Percentiles rank a stretch among this genome's conserved stretches.
phyloP scores from a whole-genome alignment of 305 asterid species.

The Fraxinus paxiana region DNA sequence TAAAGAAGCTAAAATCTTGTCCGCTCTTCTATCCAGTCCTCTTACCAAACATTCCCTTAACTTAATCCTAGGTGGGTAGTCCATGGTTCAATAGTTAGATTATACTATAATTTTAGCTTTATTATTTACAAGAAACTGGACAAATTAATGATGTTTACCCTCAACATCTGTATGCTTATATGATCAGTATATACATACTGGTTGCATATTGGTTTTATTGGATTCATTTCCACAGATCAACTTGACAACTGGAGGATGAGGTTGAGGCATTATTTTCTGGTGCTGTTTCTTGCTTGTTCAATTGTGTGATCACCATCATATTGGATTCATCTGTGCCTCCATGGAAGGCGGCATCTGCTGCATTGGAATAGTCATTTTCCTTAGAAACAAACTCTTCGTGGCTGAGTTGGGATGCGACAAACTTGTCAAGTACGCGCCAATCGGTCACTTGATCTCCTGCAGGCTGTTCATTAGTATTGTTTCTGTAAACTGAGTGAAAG shows the following conservation, averaged over 20 bases:
- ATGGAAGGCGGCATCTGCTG: constrained; percentile 21
- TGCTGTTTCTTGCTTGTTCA: constrained; percentile 45
- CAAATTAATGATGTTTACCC: not conserved
- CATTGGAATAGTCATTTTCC: constrained; percentile 38
- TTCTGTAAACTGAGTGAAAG: constrained; percentile 15
- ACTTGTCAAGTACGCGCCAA: constrained; percentile 79
- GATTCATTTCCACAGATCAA: constrained; percentile 55
- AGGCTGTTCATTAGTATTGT: constrained; percentile 13
- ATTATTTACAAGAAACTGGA: constrained; percentile 37
- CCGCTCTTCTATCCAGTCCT: not conserved
- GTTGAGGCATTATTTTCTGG: constrained; percentile 40
- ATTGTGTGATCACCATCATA: constrained; percentile 23
- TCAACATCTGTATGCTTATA: not conserved
- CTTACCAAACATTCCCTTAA: constrained; percentile 1
- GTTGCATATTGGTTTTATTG: not conserved
- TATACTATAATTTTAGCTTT: constrained; percentile 26
- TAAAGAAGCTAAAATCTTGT: not conserved
- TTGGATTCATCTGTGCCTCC: constrained; percentile 27
- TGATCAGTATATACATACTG: constrained; percentile 4
- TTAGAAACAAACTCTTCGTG: constrained; percentile 47
- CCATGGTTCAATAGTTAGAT: constrained; percentile 31
- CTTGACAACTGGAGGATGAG: constrained; percentile 44
- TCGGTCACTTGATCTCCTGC: constrained; percentile 49
- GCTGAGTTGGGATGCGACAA: constrained; percentile 83
- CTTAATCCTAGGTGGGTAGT: constrained; percentile 21